Evolutionary conservation across 2,329 filamentous ascomycete species (phyloP), one percentile per base, ranked within the genome.

Genomic region (Fusarium torreyae): DNA sequence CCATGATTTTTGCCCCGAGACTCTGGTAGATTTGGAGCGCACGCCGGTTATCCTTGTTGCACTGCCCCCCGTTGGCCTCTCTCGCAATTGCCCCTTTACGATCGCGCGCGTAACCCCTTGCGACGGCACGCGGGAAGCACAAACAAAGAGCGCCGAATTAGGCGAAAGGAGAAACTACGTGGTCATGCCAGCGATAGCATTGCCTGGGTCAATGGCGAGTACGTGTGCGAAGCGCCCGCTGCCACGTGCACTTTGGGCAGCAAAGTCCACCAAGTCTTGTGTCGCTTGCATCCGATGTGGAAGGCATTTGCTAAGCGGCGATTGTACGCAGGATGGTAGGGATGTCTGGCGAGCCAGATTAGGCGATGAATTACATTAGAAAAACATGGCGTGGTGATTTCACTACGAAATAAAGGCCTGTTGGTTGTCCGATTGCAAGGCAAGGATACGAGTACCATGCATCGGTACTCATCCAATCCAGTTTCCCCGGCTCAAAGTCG

Each of bases 1-100:
- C 43, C 51, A 49, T 43, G 34, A 45, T 22, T 28, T 43, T 64
- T n/a, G 57, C 61, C 10, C 56, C 56, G 20, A 51, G 61, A 22
- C 60, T 63, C 26, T 50, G n/a, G 15, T 60, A 60, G 34, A 60
- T 56, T 5, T 36, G 40, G 20, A 60, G 50, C 13, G 61, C 57
- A 4, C 52, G 39, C 18, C 55, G 28, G 34, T 59, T 52, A 40
- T 48, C 51, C 46, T 26, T 62, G 56, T 38, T 51, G 38, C 40
- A 50, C 45, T 50, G 55, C 31, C 42, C 24, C 40, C 20, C n/a
- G 18, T 36, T 51, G 45, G 53, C 46, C 54, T 57, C 59, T 14
- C 14, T 26, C n/a, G 59, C 59, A n/a, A 58, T 39, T 3, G 59
- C 59, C 40, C n/a, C 38, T 15, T 57, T 26, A 13, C 52, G 36